These are phyloP conservation scores for Anaeramoeba ignava DNA, from an alignment of 78 protist genomes.

Conservation along the genomic window DNA sequence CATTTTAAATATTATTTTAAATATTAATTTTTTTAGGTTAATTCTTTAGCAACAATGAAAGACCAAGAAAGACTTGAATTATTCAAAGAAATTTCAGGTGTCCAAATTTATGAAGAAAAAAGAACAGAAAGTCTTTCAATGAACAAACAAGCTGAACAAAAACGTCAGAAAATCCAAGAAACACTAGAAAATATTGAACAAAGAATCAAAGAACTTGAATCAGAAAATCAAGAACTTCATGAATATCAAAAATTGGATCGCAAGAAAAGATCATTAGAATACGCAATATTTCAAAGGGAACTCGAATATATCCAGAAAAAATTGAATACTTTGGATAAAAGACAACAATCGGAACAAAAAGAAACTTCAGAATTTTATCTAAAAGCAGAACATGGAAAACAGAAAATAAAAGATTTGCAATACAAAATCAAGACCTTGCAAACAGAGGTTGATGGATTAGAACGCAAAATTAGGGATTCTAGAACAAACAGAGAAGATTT, in stretches of 20 bases:
- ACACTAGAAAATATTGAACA: background rate
- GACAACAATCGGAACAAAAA: background rate
- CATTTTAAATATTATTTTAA: too few relatives aligned
- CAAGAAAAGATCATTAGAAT: background rate
- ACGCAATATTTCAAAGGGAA: background rate
- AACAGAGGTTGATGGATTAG: background rate
- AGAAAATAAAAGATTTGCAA: background rate
- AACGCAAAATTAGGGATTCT: background rate
- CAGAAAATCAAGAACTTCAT: background rate
- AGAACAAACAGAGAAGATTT: background rate
- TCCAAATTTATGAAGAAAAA: slow-evolving; percentile 80
- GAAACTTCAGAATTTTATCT: background rate
- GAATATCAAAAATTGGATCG: background rate
- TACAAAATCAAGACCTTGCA: background rate
- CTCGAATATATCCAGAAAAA: background rate
- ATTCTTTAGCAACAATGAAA: slow-evolving; percentile 54
- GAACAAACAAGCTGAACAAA: background rate
- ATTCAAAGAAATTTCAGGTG: slow-evolving; percentile 94
- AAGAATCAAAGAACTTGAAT: background rate
- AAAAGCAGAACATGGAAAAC: background rate
- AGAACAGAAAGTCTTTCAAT: slow-evolving; percentile 34
- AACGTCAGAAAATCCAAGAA: background rate
- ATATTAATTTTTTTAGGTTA: too few relatives aligned
- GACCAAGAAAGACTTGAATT: slow-evolving; percentile 71
- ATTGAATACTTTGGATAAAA: background rate